Conservation (phyloP, 306 rosid species). For the Trifolium repens region DNA sequence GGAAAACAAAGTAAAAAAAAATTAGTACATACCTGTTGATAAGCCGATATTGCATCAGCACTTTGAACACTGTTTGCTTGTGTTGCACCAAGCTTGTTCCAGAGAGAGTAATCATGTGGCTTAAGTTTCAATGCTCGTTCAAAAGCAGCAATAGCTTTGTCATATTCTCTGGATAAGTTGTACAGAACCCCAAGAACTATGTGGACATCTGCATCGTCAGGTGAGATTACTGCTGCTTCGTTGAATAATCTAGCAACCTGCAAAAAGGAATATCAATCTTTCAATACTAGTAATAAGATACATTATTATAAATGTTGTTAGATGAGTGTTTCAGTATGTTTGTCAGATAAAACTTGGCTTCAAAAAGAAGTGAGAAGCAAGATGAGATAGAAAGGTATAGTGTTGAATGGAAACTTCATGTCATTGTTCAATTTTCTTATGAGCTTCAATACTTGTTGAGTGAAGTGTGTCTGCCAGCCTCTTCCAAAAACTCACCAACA, state of each 20-base stretch:
- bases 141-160: constrained; percentile 85
- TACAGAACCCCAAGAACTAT: constrained; percentile 93
- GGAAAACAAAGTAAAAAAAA: constrained; percentile 5
- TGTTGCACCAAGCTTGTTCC: constrained; percentile 99
- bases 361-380: constrained; percentile 1
- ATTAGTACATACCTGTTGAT: constrained; percentile 73
- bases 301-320: constrained; percentile 4
- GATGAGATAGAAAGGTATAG: background rate
- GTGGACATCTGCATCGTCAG: constrained; percentile 95
- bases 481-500: constrained; percentile 13
- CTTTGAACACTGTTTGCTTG: constrained; percentile 99
- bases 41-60: constrained; percentile 96
- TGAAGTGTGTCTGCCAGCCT: constrained; percentile 12
- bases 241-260: constrained; percentile 86
- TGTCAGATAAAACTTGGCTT: constrained; percentile 8
- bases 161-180: constrained; percentile 91
- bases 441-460: background rate
- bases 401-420: constrained; percentile 14
- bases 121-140: constrained; percentile 86
- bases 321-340: constrained; percentile 13
- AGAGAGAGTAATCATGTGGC: constrained; percentile 95
- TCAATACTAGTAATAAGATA: constrained; percentile 19
- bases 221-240: constrained; percentile 92
- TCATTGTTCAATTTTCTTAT: constrained; percentile 17
- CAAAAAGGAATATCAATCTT: constrained; percentile 36